Conservation (phyloP, 768 basidiomycete species). For the Mycena crocata region DNA sequence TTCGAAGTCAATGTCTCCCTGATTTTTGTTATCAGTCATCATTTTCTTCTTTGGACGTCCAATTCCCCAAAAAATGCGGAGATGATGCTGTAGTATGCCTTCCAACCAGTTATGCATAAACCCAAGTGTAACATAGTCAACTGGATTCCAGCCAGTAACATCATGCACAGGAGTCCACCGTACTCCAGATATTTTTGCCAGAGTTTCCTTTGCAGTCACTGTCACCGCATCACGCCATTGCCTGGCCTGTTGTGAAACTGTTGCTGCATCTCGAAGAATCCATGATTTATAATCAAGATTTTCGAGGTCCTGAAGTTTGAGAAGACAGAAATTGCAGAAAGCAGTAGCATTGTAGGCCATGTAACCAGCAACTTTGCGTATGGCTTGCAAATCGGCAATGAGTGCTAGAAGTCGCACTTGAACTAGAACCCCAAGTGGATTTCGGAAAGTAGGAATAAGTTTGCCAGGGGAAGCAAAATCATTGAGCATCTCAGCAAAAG, state of each 20-base stretch:
- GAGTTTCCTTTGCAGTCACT: background rate
- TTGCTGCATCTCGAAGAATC: conserved; percentile 7
- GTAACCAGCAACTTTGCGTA: too few species aligned
- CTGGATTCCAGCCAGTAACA: conserved; percentile 30
- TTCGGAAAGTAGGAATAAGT: background rate
- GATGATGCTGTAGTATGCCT: conserved; percentile 29
- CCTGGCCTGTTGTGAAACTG: conserved; percentile 19
- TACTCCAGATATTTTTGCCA: conserved; percentile 18
- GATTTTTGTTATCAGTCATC: background rate
- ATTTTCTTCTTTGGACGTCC: conserved; percentile 9
- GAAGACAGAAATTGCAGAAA: conserved; percentile 36
- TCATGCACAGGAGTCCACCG: conserved; percentile 28
- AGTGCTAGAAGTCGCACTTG: background rate
- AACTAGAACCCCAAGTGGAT: background rate
- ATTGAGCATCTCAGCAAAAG: conserved; percentile 26
- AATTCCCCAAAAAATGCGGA: conserved; percentile 32
- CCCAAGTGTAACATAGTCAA: conserved; percentile 29
- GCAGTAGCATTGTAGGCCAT: too few species aligned
- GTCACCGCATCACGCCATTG: conserved; percentile 26
- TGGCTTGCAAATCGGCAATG: too few species aligned
- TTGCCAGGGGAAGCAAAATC: conserved; percentile 39
- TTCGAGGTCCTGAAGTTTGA: background rate
- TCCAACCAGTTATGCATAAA: conserved; percentile 37
- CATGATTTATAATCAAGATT: conserved; percentile 28
- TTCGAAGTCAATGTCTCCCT: too few species aligned